A percentile compares a stretch with the other conserved stretches of the same genome.
These are phyloP conservation scores for Chrysanthemum lavandulifolium DNA, from an alignment of 129 eudicot species.

Conservation along the genomic window DNA sequence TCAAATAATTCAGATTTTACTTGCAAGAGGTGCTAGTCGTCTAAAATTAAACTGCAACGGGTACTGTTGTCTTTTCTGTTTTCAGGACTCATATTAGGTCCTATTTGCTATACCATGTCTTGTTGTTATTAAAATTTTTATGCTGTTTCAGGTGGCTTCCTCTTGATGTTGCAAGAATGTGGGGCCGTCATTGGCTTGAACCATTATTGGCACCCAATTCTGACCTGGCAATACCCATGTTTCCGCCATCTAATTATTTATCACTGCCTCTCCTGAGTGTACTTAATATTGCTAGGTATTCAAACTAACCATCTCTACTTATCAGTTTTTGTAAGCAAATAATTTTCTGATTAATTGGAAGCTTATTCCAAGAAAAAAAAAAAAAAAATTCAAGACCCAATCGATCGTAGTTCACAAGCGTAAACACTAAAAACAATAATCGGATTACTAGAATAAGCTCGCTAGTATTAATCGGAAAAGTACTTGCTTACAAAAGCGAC, in stretches of 20 bases:
- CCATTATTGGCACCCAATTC: conserved; percentile 78
- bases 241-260: conserved; percentile 76
- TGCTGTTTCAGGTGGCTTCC: conserved; percentile 87
- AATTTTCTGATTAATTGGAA: no score
- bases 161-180: conserved; percentile 87
- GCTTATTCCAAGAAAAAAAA: no score
- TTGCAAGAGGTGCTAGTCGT: conserved; percentile 96
- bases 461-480: no score
- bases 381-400: no score
- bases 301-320: conserved; percentile 1
- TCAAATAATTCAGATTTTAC: conserved; percentile 64
- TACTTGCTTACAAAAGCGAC: no score
- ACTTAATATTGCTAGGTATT: conserved; percentile 87
- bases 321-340: no score
- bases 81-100: neutral
- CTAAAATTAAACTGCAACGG: conserved; percentile 82
- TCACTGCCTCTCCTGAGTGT: conserved; percentile 91
- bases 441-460: no score
- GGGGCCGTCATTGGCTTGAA: conserved; percentile 99
- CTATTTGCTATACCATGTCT: neutral
- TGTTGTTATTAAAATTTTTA: conserved; percentile 9
- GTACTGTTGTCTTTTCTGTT: conserved; percentile 34
- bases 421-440: no score
- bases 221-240: conserved; percentile 57
- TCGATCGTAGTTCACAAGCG: no score